A percentile compares a stretch with the other conserved stretches of the same genome.
phyloP scores from a whole-genome alignment of 768 basidiomycete species.

The Imleria badia region DNA sequence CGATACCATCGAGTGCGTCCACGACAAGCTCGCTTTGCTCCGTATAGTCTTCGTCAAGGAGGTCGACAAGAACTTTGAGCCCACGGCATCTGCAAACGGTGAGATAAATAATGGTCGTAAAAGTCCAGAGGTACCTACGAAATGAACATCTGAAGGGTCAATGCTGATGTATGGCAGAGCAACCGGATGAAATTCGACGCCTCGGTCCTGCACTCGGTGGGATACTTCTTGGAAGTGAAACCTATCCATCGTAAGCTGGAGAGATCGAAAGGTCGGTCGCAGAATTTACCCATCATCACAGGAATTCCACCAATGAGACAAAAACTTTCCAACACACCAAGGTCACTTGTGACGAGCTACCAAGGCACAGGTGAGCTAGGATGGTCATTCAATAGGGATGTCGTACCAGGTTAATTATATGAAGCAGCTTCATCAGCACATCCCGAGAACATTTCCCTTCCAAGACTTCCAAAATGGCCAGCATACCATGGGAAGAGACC shows the following conservation, averaged over 20 bases:
- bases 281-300: conserved; percentile 79
- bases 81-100: conserved; percentile 75
- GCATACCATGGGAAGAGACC: conserved; percentile 91
- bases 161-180: conserved; percentile 87
- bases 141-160: conserved; percentile 98
- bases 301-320: conserved; percentile 95
- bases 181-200: conserved; percentile 93
- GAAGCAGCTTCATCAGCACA: conserved; percentile 79
- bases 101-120: neutral
- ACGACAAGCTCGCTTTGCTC: conserved; percentile 90
- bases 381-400: neutral
- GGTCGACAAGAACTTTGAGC: conserved; percentile 89
- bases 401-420: conserved; percentile 82
- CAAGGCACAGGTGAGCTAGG: neutral
- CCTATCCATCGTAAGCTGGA: conserved; percentile 40
- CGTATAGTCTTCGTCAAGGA: conserved; percentile 93
- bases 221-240: conserved; percentile 93
- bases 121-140: conserved; percentile 59
- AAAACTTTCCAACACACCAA: conserved; percentile 90
- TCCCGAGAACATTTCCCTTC: conserved; percentile 87
- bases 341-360: conserved; percentile 67
- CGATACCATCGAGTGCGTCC: conserved; percentile 92
- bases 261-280: neutral
- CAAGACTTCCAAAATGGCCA: conserved; percentile 90
- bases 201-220: conserved; percentile 90